Conservation (phyloP, 2,329 filamentous ascomycete species). For the Diaporthe sp. region DNA sequence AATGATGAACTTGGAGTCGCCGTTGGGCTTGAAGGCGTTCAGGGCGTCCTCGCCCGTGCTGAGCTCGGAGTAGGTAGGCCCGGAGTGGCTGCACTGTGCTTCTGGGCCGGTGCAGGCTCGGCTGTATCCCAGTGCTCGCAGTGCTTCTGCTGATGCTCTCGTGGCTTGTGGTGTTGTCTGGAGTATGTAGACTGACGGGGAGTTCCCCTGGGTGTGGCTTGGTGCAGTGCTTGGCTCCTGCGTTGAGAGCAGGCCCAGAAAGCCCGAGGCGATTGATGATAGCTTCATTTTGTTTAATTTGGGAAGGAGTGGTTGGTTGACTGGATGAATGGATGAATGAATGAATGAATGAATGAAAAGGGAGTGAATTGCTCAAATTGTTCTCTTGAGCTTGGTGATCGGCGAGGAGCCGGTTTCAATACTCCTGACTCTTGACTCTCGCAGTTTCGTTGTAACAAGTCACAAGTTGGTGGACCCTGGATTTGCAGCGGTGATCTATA, state of each 20-base stretch:
- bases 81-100: constrained; percentile 9
- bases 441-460: constrained; percentile 24
- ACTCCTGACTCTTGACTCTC: constrained; percentile 22
- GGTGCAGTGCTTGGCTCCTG: constrained; percentile 3
- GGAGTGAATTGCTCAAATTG: neutral
- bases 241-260: constrained; percentile 20
- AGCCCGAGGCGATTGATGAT: constrained; percentile 14
- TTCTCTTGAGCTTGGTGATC: constrained; percentile 10
- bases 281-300: constrained; percentile 6
- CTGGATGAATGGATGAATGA: neutral
- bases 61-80: constrained; percentile 17
- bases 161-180: constrained; percentile 26
- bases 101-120: neutral
- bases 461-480: constrained; percentile 18
- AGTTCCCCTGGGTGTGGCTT: neutral
- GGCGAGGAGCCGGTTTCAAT: constrained; percentile 27
- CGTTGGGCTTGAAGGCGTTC: constrained; percentile 15
- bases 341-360: neutral
- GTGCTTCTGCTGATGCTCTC: constrained; percentile 4
- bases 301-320: neutral
- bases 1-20: constrained; percentile 29
- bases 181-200: constrained; percentile 19
- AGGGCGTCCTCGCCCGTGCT: constrained; percentile 24
- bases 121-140: constrained; percentile 19
- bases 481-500: constrained; percentile 19